These are phyloP conservation scores for Aplosporella prunicola DNA, from an alignment of 2,329 filamentous ascomycete genomes.

Conservation along the genomic window DNA sequence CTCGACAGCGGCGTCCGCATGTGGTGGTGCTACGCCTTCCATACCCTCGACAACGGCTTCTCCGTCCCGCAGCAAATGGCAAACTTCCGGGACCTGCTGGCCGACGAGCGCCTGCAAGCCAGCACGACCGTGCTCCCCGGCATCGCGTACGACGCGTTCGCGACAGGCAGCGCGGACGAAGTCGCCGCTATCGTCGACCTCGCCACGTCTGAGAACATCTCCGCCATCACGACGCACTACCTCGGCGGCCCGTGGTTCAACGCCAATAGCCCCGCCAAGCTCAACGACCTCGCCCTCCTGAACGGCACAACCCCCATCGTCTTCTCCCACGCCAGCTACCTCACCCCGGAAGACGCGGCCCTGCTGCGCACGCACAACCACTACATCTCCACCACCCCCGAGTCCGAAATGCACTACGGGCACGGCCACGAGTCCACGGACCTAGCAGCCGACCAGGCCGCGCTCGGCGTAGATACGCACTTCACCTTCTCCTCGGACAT, in stretches of 20 bases:
- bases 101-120: constrained; percentile 1
- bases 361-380: constrained; percentile 43
- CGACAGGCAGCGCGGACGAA: constrained; percentile 12
- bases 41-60: constrained; percentile 19
- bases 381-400: constrained; percentile 48
- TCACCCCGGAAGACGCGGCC: constrained; percentile 31
- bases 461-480: constrained; percentile 47
- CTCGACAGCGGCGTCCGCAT: constrained; percentile 39
- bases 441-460: constrained; percentile 41
- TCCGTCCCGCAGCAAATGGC: constrained; percentile 9
- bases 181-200: constrained; percentile 2
- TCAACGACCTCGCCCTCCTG: constrained; percentile 31
- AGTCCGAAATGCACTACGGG: constrained; percentile 52
- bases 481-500: constrained; percentile 43
- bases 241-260: constrained; percentile 16
- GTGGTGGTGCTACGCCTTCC: constrained; percentile 39
- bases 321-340: constrained; percentile 43
- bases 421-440: constrained; percentile 39
- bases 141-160: constrained; percentile 12
- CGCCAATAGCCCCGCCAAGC: constrained; percentile 31
- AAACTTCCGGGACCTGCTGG: constrained; percentile 9
- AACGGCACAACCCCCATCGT: constrained; percentile 41
- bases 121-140: constrained; percentile 12
- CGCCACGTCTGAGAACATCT: constrained; percentile 14
- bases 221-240: constrained; percentile 34